Evolutionary conservation across 768 basidiomycete species (phyloP).

Genomic region (Pleurotus tuoliensis): DNA sequence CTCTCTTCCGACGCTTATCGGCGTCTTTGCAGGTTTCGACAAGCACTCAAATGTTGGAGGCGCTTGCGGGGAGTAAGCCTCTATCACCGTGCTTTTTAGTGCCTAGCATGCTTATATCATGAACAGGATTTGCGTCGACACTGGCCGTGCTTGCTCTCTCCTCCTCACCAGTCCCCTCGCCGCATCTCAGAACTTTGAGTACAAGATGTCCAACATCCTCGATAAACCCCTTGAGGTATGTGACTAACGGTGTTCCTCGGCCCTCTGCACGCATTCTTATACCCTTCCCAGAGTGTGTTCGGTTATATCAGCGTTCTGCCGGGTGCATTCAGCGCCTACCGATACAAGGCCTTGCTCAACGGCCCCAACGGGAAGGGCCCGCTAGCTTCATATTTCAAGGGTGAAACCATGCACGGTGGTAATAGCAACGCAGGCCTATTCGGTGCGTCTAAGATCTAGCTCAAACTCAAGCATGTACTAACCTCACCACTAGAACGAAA

Average conservation of each 20-base stretch:
- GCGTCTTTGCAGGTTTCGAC: slow-evolving; percentile 56
- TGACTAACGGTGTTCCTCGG: slow-evolving; percentile 5
- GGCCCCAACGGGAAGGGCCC: slow-evolving; percentile 87
- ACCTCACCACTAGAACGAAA: slow-evolving; percentile 51
- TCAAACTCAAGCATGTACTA: not conserved
- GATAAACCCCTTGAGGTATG: slow-evolving; percentile 91
- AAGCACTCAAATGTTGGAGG: slow-evolving; percentile 84
- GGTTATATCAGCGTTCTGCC: slow-evolving; percentile 87
- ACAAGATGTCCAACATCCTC: slow-evolving; percentile 95
- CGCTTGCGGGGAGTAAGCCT: slow-evolving; percentile 85
- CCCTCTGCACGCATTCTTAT: not conserved
- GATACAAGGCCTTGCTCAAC: slow-evolving; percentile 84
- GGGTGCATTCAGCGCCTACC: slow-evolving; percentile 89
- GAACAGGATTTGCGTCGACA: slow-evolving; percentile 75
- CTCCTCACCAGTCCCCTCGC: slow-evolving; percentile 74
- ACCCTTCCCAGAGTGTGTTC: slow-evolving; percentile 58
- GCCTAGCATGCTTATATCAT: not conserved
- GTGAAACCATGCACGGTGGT: slow-evolving; percentile 79
- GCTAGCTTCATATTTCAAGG: slow-evolving; percentile 90
- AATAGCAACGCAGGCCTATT: slow-evolving; percentile 68
- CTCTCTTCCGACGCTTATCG: not conserved
- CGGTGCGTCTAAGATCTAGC: slow-evolving; percentile 29
- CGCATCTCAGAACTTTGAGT: slow-evolving; percentile 97
- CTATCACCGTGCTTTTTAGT: not conserved
- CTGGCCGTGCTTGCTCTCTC: slow-evolving; percentile 67